Percentiles rank a stretch among this genome's conserved stretches.
These are phyloP conservation scores for Thielaviopsis punctulata DNA, from an alignment of 2,329 filamentous ascomycete genomes.

Conservation along the genomic window DNA sequence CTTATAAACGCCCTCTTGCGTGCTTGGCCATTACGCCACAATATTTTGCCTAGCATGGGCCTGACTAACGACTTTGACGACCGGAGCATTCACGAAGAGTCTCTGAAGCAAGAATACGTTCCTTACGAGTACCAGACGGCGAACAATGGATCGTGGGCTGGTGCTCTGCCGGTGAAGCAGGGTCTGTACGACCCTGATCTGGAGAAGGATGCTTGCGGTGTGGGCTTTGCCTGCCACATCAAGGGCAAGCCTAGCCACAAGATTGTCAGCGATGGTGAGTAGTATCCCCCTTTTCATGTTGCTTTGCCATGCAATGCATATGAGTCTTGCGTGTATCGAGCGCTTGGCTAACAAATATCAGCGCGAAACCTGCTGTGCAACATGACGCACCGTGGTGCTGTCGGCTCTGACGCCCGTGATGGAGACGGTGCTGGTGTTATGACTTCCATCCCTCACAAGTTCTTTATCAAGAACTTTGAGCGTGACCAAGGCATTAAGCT, in stretches of 20 bases:
- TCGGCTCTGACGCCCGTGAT: slow-evolving; percentile 93
- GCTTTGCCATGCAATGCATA: not conserved
- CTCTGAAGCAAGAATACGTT: slow-evolving; percentile 41
- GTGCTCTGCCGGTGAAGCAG: slow-evolving; percentile 89
- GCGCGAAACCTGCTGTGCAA: slow-evolving; percentile 92
- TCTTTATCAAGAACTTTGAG: slow-evolving; percentile 97
- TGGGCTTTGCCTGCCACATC: slow-evolving; percentile 96
- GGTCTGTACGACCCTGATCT: slow-evolving; percentile 91
- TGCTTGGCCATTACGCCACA: not conserved
- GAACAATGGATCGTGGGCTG: slow-evolving; percentile 79
- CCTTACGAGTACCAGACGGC: slow-evolving; percentile 77
- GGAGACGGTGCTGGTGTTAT: slow-evolving; percentile 98
- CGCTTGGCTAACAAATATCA: slow-evolving; percentile 24
- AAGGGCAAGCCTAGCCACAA: slow-evolving; percentile 97
- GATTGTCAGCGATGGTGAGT: slow-evolving; percentile 90
- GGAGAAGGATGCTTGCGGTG: slow-evolving; percentile 98
- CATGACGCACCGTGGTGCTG: slow-evolving; percentile 98
- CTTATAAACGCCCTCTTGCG: not conserved
- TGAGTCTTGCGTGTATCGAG: too few species aligned
- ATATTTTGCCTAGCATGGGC: slow-evolving; percentile 49
- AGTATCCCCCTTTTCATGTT: not conserved
- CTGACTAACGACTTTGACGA: slow-evolving; percentile 49
- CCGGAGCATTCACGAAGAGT: slow-evolving; percentile 40
- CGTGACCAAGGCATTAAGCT: slow-evolving; percentile 76
- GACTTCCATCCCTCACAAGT: slow-evolving; percentile 96